phyloP scores from a whole-genome alignment of 2,329 filamentous ascomycete species.

The Colletotrichum melonis region DNA sequence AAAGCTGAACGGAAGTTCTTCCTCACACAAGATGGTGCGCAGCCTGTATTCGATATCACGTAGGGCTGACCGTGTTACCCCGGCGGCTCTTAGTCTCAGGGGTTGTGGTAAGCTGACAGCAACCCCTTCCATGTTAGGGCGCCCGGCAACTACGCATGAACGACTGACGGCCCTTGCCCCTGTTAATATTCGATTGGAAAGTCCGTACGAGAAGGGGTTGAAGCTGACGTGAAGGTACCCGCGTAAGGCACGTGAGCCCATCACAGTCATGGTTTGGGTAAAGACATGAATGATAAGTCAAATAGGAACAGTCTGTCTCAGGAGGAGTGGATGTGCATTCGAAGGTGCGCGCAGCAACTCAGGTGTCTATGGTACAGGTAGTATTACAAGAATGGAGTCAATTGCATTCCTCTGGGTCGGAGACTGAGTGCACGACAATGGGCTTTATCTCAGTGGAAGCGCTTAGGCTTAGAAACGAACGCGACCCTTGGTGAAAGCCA shows the following conservation, averaged over 20 bases:
- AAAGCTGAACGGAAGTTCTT: neutral
- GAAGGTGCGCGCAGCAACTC: neutral
- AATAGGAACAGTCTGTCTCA: neutral
- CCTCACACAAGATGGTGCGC: neutral
- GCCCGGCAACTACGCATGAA: neutral
- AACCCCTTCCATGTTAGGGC: neutral
- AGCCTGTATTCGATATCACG: neutral
- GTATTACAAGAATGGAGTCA: neutral
- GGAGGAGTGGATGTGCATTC: neutral
- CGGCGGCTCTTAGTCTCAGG: neutral
- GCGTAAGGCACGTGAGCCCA: neutral
- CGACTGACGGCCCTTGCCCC: too few relatives aligned
- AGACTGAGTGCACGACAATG: neutral
- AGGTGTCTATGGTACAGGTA: neutral
- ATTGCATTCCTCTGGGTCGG: too few relatives aligned
- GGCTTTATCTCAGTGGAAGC: neutral
- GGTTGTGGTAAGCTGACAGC: neutral
- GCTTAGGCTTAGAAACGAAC: constrained; percentile 8
- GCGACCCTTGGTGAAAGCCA: constrained; percentile 42
- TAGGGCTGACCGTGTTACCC: neutral
- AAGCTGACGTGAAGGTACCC: neutral
- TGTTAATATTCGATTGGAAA: neutral
- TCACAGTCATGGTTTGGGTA: neutral
- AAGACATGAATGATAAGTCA: neutral
- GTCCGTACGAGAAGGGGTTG: neutral